Percentiles rank a stretch among this genome's conserved stretches.
phyloP scores from a whole-genome alignment of 1,284 basidiomycete species.

The Ceratorhiza oryzae-sativae region DNA sequence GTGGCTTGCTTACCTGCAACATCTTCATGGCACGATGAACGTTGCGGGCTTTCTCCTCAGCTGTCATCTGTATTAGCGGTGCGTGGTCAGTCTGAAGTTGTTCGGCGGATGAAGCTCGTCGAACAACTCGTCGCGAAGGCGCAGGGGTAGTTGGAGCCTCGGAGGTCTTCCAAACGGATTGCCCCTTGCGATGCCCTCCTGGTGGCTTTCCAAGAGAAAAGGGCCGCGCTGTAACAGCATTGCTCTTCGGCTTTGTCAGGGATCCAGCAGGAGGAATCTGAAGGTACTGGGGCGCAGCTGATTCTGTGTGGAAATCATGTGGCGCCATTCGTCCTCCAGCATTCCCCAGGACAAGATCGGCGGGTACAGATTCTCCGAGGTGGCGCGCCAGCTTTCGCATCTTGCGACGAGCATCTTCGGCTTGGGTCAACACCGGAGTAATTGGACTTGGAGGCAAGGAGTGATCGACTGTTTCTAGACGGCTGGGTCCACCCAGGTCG shows the following conservation, averaged over 20 bases:
- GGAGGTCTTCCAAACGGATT: conserved; percentile 17
- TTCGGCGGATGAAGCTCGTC: conserved; percentile 27
- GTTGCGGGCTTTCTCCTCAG: conserved; percentile 23
- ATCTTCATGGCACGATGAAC: conserved; percentile 33
- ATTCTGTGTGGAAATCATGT: conserved; percentile 11
- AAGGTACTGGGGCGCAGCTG: conserved; percentile 23
- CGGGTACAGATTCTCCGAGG: conserved; percentile 33
- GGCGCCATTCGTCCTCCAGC: conserved; percentile 14
- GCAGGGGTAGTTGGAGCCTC: neutral
- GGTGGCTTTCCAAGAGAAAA: conserved; percentile 25
- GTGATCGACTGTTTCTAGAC: neutral
- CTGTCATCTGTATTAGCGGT: neutral
- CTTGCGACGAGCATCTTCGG: conserved; percentile 33
- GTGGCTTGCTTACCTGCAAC: conserved; percentile 24
- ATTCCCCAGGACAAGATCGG: conserved; percentile 24
- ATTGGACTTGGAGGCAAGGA: conserved; percentile 33
- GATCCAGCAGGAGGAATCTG: neutral
- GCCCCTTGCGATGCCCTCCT: conserved; percentile 22
- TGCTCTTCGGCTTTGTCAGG: neutral
- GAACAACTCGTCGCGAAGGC: conserved; percentile 2
- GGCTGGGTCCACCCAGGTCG: conserved; percentile 10
- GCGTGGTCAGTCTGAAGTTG: conserved; percentile 18
- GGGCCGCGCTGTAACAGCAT: neutral
- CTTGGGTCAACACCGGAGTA: conserved; percentile 18
- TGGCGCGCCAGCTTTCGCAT: conserved; percentile 36